Evolutionary conservation across 2,329 filamentous ascomycete genomes (phyloP), one percentile per base, ranked within the genome.

Genomic region (Epichloe elymi): DNA sequence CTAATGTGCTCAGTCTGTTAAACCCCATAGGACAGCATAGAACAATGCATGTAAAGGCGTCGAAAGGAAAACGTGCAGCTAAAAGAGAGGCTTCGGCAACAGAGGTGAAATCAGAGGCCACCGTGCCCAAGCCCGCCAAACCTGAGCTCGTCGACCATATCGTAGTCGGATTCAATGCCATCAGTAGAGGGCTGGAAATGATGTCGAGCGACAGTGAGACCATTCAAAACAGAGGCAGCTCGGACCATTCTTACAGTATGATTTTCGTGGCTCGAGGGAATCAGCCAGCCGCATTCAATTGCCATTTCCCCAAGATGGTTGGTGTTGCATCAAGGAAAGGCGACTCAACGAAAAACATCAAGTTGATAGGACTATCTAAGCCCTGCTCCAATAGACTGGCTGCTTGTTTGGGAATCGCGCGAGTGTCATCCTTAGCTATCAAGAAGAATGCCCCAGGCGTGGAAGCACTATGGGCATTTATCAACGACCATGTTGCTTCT

Each of bases 371-470:
- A 1, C 74, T 88, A 45, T 81, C 82, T 0, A 79, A 75, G 49
- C 67, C 74, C 1, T 78, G 74, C 47, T 82, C 83, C 44, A 68
- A 76, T 15, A 73, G 74, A 12, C 65, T 88, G 15, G 76, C 76
- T 46, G 63, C 67, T 33, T 72, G 72, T 19, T 68, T 88, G 3
- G 77, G 77, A 2, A 71, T 87, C 10, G 79, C 81, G 1, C 74
- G 82, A 36, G 80, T 81, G 0, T 85, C 82, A 1, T 80, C 81
- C 20, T 67, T 88, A 35, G 85, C 76, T 0, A 62, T 88, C 6
- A 64, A 71, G 19, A 68, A 70, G 6, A 74, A 69, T 38, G 79
- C 82, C 0, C 80, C 81, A 0, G 74, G 77, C 41, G 72, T 77
- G 0, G 72, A 72, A 47, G 71, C 76, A 1, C 62, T 88, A 10